phyloP scores from a whole-genome alignment of 306 rosid genomes.

The Psophocarpus tetragonolobus region DNA sequence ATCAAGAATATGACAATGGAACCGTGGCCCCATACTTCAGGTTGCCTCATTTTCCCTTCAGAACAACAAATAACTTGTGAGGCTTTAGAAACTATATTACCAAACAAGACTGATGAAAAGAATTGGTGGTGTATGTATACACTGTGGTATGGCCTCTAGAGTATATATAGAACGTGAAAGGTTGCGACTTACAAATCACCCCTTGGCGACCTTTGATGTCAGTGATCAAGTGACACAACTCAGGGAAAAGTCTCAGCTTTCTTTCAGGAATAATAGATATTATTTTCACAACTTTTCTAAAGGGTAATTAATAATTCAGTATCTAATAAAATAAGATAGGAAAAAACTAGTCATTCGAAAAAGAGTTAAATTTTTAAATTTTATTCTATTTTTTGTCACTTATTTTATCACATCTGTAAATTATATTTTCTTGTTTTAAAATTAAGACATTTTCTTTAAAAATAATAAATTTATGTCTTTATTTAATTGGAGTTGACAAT shows the following conservation, averaged over 20 bases:
- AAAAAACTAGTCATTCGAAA: neutral
- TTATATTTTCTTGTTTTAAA: no score
- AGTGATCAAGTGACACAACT: neutral
- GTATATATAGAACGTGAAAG: constrained; percentile 17
- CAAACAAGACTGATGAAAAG: neutral
- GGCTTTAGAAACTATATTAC: neutral
- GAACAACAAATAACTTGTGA: neutral
- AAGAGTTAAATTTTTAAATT: neutral
- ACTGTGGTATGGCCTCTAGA: neutral
- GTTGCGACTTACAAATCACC: neutral
- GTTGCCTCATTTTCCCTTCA: constrained; percentile 22
- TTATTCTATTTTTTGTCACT: no score
- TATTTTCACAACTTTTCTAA: neutral
- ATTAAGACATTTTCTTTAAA: no score
- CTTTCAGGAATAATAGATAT: neutral
- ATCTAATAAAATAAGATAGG: neutral
- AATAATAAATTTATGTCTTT: no score
- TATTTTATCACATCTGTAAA: no score
- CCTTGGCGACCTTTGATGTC: neutral
- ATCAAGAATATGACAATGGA: neutral
- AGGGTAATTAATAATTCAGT: neutral
- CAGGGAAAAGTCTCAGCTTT: neutral
- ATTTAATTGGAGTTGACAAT: no score
- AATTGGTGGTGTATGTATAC: neutral
- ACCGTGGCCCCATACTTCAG: constrained; percentile 46